Evolutionary conservation across 495 filamentous ascomycete species (phyloP).

Genomic region (Hypoxylon lenormandii): DNA sequence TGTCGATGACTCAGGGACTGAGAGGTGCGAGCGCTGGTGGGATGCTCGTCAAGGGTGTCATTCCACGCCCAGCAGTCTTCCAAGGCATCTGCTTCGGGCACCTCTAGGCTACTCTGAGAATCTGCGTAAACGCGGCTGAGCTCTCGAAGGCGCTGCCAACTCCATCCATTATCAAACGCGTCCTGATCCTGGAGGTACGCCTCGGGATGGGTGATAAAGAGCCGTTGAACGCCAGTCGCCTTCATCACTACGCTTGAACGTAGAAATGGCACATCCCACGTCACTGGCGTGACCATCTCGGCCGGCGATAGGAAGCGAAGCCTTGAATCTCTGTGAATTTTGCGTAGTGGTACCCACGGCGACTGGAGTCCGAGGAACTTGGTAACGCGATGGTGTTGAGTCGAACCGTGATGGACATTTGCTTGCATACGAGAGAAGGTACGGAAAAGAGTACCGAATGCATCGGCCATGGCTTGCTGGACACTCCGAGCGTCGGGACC

Average conservation of each 20-base stretch:
- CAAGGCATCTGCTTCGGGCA: constrained; percentile 69
- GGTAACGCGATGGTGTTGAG: constrained; percentile 48
- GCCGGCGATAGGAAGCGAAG: constrained; percentile 72
- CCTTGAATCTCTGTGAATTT: constrained; percentile 73
- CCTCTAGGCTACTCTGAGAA: constrained; percentile 56
- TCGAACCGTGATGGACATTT: constrained; percentile 48
- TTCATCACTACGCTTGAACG: constrained; percentile 73
- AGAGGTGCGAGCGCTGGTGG: constrained; percentile 47
- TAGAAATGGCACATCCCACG: constrained; percentile 76
- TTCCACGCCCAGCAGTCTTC: constrained; percentile 67
- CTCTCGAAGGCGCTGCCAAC: constrained; percentile 70
- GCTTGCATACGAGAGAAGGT: constrained; percentile 52
- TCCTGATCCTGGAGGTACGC: constrained; percentile 71
- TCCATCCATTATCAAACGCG: constrained; percentile 65
- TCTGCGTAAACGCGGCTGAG: constrained; percentile 67
- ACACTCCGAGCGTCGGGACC: constrained; percentile 71
- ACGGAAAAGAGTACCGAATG: constrained; percentile 67
- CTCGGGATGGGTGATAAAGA: constrained; percentile 74
- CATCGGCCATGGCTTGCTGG: constrained; percentile 66
- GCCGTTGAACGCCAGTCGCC: constrained; percentile 65
- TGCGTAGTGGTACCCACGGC: constrained; percentile 75
- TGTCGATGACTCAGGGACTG: constrained; percentile 57
- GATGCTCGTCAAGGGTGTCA: constrained; percentile 64
- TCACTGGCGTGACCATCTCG: constrained; percentile 73
- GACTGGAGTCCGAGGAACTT: constrained; percentile 65